Evolutionary conservation across 2,329 filamentous ascomycete genomes (phyloP), one percentile per base, ranked within the genome.

Genomic region (Chaetoscypha palmicola): DNA sequence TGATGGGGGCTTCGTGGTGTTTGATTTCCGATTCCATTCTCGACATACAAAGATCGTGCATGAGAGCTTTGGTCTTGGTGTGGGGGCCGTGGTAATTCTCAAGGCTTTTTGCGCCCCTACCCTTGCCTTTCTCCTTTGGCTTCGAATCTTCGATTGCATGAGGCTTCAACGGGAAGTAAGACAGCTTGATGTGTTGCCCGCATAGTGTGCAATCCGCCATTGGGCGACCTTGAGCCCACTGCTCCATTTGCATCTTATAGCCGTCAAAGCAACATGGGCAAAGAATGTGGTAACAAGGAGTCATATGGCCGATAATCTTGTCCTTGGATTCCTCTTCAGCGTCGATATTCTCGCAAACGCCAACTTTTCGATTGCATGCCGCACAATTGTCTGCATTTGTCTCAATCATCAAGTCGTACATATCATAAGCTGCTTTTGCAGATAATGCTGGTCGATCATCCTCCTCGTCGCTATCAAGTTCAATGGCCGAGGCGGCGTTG

Each of bases 21-120:
- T 77, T 69, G 0, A 67, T 68, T 28, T 74, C 72, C 47, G 79
- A 86, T 59, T 82, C 77, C 1, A 70, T 69, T 45, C 79, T 77
- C 40, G 79, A 78, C 39, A 72, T 69, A 1, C 84, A 64, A 5
- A 98, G 74, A 50, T 87, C 81, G n/a, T 81, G 70, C 0, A 98
- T 60, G 2, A 98, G 70, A 1, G 86, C 88, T 45, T 76, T 80
- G 1, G 92, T 95, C 68, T 98, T 98, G 4, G 90, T 94, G 58
- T 94, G 89, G 0, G 91, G 91, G 0, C 90, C 90, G 33, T 74
- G 73, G 61, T 97, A 98, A 33, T 71, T 77, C 19, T 77, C 78
- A 9, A 83, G 58, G 38, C 72, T 69, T 58, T 81, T 84, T 38
- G 73, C 74, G 11, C 72, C 68, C 50, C 75, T 81, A 2, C 67